Evolutionary conservation across 2,329 filamentous ascomycete species (phyloP), one percentile per base, ranked within the genome.

Genomic region (Ceratocystis huliohia): DNA sequence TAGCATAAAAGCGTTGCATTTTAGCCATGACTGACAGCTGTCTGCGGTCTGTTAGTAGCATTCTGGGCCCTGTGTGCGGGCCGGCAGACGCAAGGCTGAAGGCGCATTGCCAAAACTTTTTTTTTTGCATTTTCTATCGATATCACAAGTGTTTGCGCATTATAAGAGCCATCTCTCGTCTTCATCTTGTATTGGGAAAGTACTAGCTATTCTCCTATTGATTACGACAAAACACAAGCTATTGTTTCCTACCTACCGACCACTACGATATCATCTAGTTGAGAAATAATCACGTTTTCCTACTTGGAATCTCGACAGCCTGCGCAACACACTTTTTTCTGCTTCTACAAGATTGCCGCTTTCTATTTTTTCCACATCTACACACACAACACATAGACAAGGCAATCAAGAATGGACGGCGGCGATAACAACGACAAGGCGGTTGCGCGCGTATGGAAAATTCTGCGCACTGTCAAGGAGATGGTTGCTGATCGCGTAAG

Each of bases 401-500:
- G 53, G 28, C 22, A 8, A 46, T 59, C 69, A 72, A 65, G 46
- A 78, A 78, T 78, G 77, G 76, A 77, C 70, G 73, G 73, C 71
- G 75, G 68, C 57, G 79, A 75, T 76, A 78, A 70, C 64, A 66
- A 68, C 63, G 69, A 69, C 25, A 81, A 81, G 74, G 78, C 80
- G 75, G 76, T 81, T 62, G 78, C 82, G 73, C 86, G 89, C 74
- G 84, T 96, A 71, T 99, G 94, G 93, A 89, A 93, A 76, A 91
- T 92, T 72, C 95, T 90, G 85, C 86, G 86, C 77, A 99, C 94
- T 7, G 86, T 91, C 62, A 91, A 96, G 76, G 90, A 99, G 81
- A 96, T 99, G 93, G 88, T 94, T 72, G 81, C 84, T 69, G 94
- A 97, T 76, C 81, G 93, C 75, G 92, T 96, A 84, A 72, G 88